Conservation (phyloP, 768 basidiomycete species). For the Naganishia vishniacii region DNA sequence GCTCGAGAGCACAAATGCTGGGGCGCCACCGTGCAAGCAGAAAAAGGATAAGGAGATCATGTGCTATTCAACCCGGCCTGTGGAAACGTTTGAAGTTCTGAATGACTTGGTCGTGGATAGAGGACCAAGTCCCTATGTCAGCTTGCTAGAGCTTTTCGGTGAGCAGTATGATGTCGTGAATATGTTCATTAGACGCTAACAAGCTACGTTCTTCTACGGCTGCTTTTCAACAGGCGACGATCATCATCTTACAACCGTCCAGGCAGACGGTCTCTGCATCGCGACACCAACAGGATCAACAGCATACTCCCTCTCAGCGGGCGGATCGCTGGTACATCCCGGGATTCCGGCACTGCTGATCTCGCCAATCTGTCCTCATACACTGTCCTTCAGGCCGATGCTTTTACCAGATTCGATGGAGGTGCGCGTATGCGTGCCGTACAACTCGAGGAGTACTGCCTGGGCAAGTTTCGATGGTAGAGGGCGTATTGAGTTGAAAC, state of each 20-base stretch:
- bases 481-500: slow-evolving; percentile 89
- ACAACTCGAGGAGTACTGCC: slow-evolving; percentile 93
- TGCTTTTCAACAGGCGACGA: slow-evolving; percentile 68
- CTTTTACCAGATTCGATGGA: slow-evolving; percentile 98
- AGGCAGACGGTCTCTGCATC: slow-evolving; percentile 91
- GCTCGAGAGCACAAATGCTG: slow-evolving; percentile 59
- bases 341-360: slow-evolving; percentile 95
- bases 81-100: slow-evolving; percentile 91
- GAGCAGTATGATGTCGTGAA: no score
- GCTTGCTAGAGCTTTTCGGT: slow-evolving; percentile 93
- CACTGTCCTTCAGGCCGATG: slow-evolving; percentile 97
- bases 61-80: slow-evolving; percentile 92
- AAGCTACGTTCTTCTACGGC: no score
- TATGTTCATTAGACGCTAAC: not conserved
- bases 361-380: slow-evolving; percentile 97
- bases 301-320: slow-evolving; percentile 96
- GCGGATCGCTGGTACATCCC: slow-evolving; percentile 94
- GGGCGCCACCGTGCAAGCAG: slow-evolving; percentile 33
- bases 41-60: slow-evolving; percentile 90
- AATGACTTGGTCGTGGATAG: slow-evolving; percentile 98
- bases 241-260: slow-evolving; percentile 98
- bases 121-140: slow-evolving; percentile 96
- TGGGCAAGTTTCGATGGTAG: slow-evolving; percentile 99
- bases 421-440: slow-evolving; percentile 95
- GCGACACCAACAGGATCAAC: slow-evolving; percentile 97